Evolutionary conservation across 257 asterid species (phyloP), one percentile per base, ranked within the genome.

Genomic region (Nicotiana paniculata): DNA sequence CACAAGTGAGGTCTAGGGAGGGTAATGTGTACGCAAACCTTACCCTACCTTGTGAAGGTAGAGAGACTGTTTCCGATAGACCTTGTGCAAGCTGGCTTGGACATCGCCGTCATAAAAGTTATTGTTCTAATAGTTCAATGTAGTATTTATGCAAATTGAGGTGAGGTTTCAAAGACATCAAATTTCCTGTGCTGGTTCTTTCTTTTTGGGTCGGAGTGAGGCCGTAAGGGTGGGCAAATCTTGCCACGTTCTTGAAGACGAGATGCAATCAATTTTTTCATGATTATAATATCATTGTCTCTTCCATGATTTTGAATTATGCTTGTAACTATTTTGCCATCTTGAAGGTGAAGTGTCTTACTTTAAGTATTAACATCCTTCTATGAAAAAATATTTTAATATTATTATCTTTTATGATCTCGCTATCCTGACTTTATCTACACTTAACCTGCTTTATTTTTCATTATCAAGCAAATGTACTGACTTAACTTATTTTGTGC

Each of bases 401-500:
- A 13, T 24, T 46, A 72, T 48, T 46, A 46, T 24, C 5, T 46
- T 74, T 74, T 3, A 46, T 46, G 79, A 48, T 74, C 39, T 13
- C 15, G n/a, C 12, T n/a, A 69, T 21, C 35, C n/a, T n/a, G 57
- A 46, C 79, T 48, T 35, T 65, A 24, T 74, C 39, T 75, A 61
- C 55, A 30, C 21, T 53, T 66, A 30, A 48, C 26, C 67, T 65
- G 64, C 43, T 48, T 37, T 80, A 80, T 17, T 66, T 43, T 21
- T 81, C n/a, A 18, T 81, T 48, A 33, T 48, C 30, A 33, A 80
- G 54, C 83, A 72, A 37, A 82, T 88, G 77, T 46, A 81, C 86
- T 87, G 33, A 86, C 37, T 30, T 68, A 75, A 43, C 75, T 67
- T 82, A 83, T 81, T 83, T 69, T 67, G 88, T 63, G 87, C 97